Percentiles rank a stretch among this genome's conserved stretches.
Evolutionary conservation across 2,329 filamentous ascomycete genomes (phyloP).

Genomic region (Berkeleyomyces basicola): DNA sequence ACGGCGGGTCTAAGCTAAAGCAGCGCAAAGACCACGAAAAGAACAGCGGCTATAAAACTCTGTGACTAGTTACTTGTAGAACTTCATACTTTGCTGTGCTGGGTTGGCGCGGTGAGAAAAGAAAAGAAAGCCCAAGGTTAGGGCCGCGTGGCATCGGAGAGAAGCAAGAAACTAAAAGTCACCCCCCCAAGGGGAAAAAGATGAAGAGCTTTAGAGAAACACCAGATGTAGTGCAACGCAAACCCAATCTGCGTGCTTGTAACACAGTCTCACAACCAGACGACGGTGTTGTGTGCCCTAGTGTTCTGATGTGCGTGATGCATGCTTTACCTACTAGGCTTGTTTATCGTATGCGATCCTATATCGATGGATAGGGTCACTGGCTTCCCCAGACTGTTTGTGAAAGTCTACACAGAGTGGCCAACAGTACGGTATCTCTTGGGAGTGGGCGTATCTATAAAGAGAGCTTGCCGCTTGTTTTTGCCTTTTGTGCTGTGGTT

Average conservation of each 20-base stretch:
- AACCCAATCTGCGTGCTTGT: not conserved
- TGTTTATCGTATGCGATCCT: not conserved
- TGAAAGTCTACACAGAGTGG: not conserved
- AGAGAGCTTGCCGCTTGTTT: not conserved
- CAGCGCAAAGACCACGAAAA: not conserved
- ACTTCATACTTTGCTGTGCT: not conserved
- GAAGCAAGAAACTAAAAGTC: not conserved
- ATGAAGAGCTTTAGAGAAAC: not conserved
- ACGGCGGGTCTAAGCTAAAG: not conserved
- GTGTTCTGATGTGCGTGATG: too few relatives aligned
- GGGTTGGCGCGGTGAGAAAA: not conserved
- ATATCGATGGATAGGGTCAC: not conserved
- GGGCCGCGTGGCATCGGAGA: not conserved
- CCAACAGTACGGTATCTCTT: not conserved
- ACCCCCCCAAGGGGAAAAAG: not conserved
- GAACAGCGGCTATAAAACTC: not conserved
- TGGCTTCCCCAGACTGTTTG: not conserved
- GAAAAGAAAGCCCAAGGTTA: not conserved
- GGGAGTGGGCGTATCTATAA: not conserved
- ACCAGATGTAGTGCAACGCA: not conserved
- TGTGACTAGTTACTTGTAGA: not conserved
- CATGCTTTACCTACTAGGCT: too few relatives aligned
- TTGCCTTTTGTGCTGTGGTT: not conserved
- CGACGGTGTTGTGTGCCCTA: too few relatives aligned
- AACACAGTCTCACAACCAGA: not conserved